phyloP scores from a whole-genome alignment of 805 yeast genomes.

The Candida odintsovae region DNA sequence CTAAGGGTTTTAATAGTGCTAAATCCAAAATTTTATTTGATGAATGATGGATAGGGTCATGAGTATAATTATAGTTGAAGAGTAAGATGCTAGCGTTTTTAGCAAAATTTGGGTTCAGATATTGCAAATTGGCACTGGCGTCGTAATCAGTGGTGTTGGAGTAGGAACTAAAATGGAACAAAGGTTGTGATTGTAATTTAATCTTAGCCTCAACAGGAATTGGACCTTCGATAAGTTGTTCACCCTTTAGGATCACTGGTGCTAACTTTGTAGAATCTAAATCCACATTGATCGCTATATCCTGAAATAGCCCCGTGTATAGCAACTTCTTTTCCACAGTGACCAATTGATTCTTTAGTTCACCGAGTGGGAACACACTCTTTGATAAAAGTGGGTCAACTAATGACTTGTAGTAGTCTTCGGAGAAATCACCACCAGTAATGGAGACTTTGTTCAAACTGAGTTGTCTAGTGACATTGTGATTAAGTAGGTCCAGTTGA shows the following conservation, averaged over 20 bases:
- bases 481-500: constrained; percentile 6
- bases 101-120: constrained; percentile 40
- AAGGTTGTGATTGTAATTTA: constrained; percentile 31
- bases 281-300: constrained; percentile 35
- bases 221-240: constrained; percentile 14
- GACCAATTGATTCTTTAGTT: constrained; percentile 31
- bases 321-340: constrained; percentile 30
- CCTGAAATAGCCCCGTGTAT: constrained; percentile 40
- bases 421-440: constrained; percentile 30
- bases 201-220: constrained; percentile 41
- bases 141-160: constrained; percentile 31
- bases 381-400: constrained; percentile 36
- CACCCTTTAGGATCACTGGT: constrained; percentile 10
- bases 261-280: constrained; percentile 25
- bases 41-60: constrained; percentile 39
- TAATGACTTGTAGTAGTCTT: constrained; percentile 39
- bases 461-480: constrained; percentile 19
- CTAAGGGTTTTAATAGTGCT: constrained; percentile 39
- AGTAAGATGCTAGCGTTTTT: constrained; percentile 54
- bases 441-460: constrained; percentile 14
- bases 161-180: constrained; percentile 27
- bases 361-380: constrained; percentile 30
- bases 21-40: constrained; percentile 45
- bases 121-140: constrained; percentile 28
- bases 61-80: constrained; percentile 41